Base-by-base conservation (phyloP, 2,329 filamentous ascomycete species). In the Venturia carpophila region DNA sequence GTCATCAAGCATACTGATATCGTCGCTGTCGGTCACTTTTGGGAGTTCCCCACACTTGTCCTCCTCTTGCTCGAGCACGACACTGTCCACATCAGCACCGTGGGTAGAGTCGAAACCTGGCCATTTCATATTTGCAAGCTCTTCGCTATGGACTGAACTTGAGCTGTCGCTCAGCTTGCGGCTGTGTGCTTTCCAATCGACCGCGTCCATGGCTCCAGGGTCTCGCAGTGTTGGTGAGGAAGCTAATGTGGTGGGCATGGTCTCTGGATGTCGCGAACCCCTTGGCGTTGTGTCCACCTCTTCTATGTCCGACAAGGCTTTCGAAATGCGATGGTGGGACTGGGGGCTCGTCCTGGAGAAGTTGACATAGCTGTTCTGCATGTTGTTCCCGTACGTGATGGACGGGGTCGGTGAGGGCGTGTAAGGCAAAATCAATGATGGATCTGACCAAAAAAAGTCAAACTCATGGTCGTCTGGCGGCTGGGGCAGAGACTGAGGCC, bases 141-240 rank as follows among this genome's bases (percentile, higher is more conserved):
- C 79, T 5, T 79, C 78, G 68, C 76, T 79, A 64, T 75, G 75
- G 66, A 77, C 71, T 0, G 77, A 79, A 68, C 76, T 77, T n/a
- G 73, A 64, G 9, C 45, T 30, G 61, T 60, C 42, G 39, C 65
- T 64, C 5, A 47, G n/a, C 15, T 43, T 49, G 42, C 52, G 60
- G n/a, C 60, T 34, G 5, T 45, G 60, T 45, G 39, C 37, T 24
- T 61, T 61, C 60, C 37, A 61, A 24, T 45, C 42, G n/a, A 45
- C 39, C 13, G 5, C 10, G 5, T n/a, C 24, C 37, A 19, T 61
- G 9, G n/a, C 19, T 30, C 24, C 64, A 45, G 68, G 67, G 67
- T 71, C 69, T 27, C 67, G 65, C 24, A 73, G 67, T 66, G 71
- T 73, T 5, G 74, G 73, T 64, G 74, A 75, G 5, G 73, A 75